Evolutionary conservation across 139 green algal genomes (phyloP).

Genomic region (Haematococcus lacustris): DNA sequence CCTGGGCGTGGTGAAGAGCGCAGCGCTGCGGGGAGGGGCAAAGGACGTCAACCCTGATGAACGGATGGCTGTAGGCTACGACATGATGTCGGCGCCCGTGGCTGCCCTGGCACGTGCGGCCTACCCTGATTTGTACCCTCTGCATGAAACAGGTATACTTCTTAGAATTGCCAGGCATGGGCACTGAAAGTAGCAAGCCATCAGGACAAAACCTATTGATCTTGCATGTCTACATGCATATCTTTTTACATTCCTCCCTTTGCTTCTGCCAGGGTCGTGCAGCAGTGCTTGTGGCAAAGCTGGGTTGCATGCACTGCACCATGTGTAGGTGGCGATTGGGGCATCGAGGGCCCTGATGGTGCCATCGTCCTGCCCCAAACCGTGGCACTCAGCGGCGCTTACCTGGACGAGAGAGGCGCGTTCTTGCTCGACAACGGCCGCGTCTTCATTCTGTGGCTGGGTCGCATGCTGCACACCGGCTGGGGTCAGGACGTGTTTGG

Average conservation of each 20-base stretch:
- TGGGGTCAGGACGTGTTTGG: conserved; percentile 38
- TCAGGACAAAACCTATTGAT: too few species aligned
- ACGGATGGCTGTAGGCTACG: conserved; percentile 58
- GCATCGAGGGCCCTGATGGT: conserved; percentile 13
- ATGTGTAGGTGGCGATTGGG: conserved; percentile 45
- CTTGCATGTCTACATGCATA: too few species aligned
- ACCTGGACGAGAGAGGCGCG: conserved; percentile 54
- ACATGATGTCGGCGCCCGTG: conserved; percentile 62
- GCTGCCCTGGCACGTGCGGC: conserved; percentile 24
- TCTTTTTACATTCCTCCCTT: too few species aligned
- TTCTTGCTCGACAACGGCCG: conserved; percentile 89
- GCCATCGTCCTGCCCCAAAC: conserved; percentile 60
- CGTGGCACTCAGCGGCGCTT: conserved; percentile 49
- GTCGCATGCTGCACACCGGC: conserved; percentile 25
- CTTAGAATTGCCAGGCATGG: too few species aligned
- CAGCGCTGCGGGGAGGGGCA: conserved; percentile 64
- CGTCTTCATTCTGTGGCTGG: conserved; percentile 84
- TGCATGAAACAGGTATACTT: conserved; percentile 14
- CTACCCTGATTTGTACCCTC: conserved; percentile 30
- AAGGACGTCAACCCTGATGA: conserved; percentile 80
- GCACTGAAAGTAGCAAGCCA: too few species aligned
- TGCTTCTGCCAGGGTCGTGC: too few species aligned
- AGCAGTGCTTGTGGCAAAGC: too few species aligned
- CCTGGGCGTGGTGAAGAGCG: conserved; percentile 71
- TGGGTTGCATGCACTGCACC: too few species aligned